Conservation (phyloP, 192 early-diverging fungal genomes). For the Pilaira anomala region DNA sequence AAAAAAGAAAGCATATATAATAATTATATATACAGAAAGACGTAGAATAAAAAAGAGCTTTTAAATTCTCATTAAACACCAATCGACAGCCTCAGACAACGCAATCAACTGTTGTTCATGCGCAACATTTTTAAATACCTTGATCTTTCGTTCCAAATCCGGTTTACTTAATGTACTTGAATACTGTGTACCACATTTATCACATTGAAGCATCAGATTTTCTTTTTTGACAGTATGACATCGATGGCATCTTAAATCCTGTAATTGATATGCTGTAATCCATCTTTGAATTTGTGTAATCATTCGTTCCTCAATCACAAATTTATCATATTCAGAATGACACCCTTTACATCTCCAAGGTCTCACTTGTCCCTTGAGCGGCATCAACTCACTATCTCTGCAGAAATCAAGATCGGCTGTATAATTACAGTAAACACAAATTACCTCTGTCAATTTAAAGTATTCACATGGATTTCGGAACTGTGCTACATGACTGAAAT, state of each 20-base stretch:
- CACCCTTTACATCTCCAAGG: slow-evolving; percentile 80
- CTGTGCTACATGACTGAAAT: slow-evolving; percentile 76
- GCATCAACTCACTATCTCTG: slow-evolving; percentile 70
- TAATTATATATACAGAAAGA: too few species aligned
- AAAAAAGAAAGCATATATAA: too few species aligned
- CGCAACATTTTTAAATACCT: slow-evolving; percentile 64
- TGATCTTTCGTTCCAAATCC: slow-evolving; percentile 54
- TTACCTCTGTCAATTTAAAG: slow-evolving; percentile 72
- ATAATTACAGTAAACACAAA: slow-evolving; percentile 86
- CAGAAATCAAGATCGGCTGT: slow-evolving; percentile 89
- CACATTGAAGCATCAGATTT: slow-evolving; percentile 70
- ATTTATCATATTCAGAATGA: slow-evolving; percentile 72
- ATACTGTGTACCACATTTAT: slow-evolving; percentile 67
- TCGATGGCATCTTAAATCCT: slow-evolving; percentile 80
- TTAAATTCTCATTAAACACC: too few species aligned
- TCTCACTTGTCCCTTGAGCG: slow-evolving; percentile 40
- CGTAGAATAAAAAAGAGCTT: too few species aligned
- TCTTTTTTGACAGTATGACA: slow-evolving; percentile 81
- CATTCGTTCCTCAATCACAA: slow-evolving; percentile 78
- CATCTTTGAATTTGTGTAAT: slow-evolving; percentile 67
- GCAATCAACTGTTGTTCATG: slow-evolving; percentile 48
- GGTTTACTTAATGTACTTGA: slow-evolving; percentile 42
- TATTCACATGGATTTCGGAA: slow-evolving; percentile 85
- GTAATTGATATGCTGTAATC: slow-evolving; percentile 78
- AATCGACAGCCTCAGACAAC: not conserved